Evolutionary conservation across 768 basidiomycete species (phyloP).

Genomic region (Krasilnikovozyma curviuscula): DNA sequence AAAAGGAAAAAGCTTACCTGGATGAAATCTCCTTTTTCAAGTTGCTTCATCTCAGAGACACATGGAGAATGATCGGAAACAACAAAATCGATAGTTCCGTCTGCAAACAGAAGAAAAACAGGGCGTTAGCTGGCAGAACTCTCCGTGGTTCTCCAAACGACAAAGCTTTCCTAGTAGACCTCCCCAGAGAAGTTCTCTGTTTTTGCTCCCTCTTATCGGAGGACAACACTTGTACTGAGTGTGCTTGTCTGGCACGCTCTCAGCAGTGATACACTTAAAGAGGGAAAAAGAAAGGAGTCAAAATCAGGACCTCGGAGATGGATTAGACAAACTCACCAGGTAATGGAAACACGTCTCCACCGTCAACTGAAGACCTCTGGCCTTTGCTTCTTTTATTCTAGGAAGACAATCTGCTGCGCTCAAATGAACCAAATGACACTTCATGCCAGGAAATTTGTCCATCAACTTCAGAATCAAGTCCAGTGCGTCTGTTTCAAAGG

Average conservation of each 20-base stretch:
- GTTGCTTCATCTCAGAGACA: conserved; percentile 54
- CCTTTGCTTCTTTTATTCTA: conserved; percentile 47
- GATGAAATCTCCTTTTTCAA: conserved; percentile 60
- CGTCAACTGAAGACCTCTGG: conserved; percentile 46
- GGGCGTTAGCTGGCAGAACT: not conserved
- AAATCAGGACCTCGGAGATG: not conserved
- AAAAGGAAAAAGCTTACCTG: not conserved
- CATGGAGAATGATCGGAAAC: conserved; percentile 96
- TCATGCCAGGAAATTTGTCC: conserved; percentile 39
- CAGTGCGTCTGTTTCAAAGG: conserved; percentile 65
- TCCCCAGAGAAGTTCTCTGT: conserved; percentile 59
- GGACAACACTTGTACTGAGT: conserved; percentile 95
- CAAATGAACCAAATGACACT: conserved; percentile 75
- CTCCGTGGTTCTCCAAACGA: too few species aligned
- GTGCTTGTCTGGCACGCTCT: conserved; percentile 35
- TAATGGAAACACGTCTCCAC: conserved; percentile 99
- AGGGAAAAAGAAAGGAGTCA: not conserved
- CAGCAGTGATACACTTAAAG: not conserved
- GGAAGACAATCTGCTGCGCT: conserved; percentile 69
- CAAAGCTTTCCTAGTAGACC: conserved; percentile 25
- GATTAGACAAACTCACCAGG: conserved; percentile 28
- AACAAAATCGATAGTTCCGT: conserved; percentile 72
- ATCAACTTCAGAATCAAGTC: conserved; percentile 51
- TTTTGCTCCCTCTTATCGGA: conserved; percentile 56
- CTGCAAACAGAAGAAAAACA: conserved; percentile 16